Percentiles rank a stretch among this genome's conserved stretches.
These are phyloP conservation scores for Magnaporthales sp. DNA, from an alignment of 2,329 filamentous ascomycete genomes.

Conservation along the genomic window DNA sequence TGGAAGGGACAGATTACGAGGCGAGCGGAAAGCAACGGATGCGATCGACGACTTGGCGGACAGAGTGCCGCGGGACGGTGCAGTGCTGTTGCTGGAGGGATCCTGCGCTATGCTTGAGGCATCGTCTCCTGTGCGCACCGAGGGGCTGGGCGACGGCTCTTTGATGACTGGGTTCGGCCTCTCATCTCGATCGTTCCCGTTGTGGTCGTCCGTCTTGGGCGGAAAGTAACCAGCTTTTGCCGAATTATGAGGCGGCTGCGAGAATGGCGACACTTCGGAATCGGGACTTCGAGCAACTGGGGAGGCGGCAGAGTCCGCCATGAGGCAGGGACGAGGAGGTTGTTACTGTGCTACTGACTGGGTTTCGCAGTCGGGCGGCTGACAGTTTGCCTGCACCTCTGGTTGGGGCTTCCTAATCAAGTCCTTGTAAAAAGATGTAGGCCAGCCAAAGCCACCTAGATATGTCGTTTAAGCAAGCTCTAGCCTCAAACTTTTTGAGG, in stretches of 20 bases:
- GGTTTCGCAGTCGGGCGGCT: not conserved
- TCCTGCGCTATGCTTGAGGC: not conserved
- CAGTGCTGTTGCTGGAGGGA: slow-evolving; percentile 2
- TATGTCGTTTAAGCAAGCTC: not conserved
- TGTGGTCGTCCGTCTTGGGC: slow-evolving; percentile 5
- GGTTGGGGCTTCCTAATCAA: not conserved
- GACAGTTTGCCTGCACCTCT: not conserved
- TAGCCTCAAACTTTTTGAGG: not conserved
- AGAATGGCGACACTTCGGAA: slow-evolving; percentile 34
- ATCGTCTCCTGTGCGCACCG: not conserved
- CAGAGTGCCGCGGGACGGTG: slow-evolving; percentile 6
- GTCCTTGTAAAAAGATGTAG: not conserved
- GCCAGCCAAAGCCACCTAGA: not conserved
- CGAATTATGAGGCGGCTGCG: slow-evolving; percentile 17
- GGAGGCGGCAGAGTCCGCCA: slow-evolving; percentile 12
- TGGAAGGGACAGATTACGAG: slow-evolving; percentile 33
- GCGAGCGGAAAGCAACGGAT: slow-evolving; percentile 38
- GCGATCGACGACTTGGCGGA: slow-evolving; percentile 37
- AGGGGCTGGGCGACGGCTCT: not conserved
- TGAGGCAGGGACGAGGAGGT: slow-evolving; percentile 10
- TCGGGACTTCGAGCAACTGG: slow-evolving; percentile 23
- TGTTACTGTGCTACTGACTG: not conserved
- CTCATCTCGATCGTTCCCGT: slow-evolving; percentile 6
- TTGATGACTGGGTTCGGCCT: not conserved
- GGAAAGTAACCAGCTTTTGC: slow-evolving; percentile 17